Percentiles rank a stretch among this genome's conserved stretches.
Conservation (phyloP, 2,329 filamentous ascomycete species). For the Apiospora koreana region DNA sequence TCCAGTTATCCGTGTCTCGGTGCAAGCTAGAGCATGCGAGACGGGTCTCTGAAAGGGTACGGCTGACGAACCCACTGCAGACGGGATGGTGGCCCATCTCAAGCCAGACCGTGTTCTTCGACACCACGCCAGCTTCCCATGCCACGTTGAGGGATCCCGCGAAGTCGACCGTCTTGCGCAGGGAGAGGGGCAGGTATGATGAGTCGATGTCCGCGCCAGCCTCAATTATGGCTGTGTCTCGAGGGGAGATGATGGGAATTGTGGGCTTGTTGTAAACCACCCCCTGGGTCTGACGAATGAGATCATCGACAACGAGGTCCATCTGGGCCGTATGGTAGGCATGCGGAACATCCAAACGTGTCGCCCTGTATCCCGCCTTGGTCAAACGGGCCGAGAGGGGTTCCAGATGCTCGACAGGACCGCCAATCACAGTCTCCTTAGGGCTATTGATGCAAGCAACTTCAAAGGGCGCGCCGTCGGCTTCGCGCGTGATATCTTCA, state of each 20-base stretch:
- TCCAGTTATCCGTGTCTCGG: constrained; percentile 57
- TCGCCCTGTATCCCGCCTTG: constrained; percentile 42
- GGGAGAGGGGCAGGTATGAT: constrained; percentile 35
- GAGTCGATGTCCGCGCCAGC: constrained; percentile 34
- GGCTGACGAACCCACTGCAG: constrained; percentile 61
- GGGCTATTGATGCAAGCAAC: constrained; percentile 66
- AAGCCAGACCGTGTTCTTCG: constrained; percentile 58
- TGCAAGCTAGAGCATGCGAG: constrained; percentile 49
- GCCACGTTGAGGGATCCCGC: constrained; percentile 46
- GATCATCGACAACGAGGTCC: constrained; percentile 57
- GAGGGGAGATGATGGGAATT: constrained; percentile 44
- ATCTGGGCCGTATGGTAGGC: constrained; percentile 57
- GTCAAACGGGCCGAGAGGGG: constrained; percentile 41
- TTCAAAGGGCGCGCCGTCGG: constrained; percentile 28
- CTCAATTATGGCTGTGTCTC: constrained; percentile 19
- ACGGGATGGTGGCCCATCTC: constrained; percentile 71
- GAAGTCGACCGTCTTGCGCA: constrained; percentile 68
- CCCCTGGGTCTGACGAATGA: constrained; percentile 43
- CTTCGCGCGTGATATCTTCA: constrained; percentile 40
- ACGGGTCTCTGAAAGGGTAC: constrained; percentile 37
- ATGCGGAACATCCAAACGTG: constrained; percentile 49
- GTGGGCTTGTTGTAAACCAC: constrained; percentile 45
- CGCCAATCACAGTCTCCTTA: constrained; percentile 61
- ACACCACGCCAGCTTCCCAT: constrained; percentile 46
- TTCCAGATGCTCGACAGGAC: constrained; percentile 47